Evolutionary conservation across 2,329 filamentous ascomycete species (phyloP), one percentile per base, ranked within the genome.

Genomic region (Penicillium sp.): DNA sequence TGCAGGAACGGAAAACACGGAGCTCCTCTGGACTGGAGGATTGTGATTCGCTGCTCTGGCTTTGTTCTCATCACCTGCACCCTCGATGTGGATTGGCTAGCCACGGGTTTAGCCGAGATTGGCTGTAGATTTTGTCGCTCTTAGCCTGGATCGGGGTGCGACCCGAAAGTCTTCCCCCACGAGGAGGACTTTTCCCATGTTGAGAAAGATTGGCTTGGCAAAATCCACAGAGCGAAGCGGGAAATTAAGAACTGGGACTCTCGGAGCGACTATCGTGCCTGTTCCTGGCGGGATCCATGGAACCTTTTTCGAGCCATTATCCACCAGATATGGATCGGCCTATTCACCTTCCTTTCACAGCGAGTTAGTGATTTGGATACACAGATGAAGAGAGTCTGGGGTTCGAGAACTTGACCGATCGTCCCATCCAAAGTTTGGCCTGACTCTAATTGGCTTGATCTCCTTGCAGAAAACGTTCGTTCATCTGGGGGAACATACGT

Each of bases 1-100:
- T 55, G 60, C 63, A 62, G 62, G 63, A 58, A 65, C 59, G 61
- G 55, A 58, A 33, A 51, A 50, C 51, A 55, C 55, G 59, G 61
- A 59, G 60, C 59, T 51, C 47, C 19, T 46, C 47, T 46, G 52
- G 48, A 47, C 49, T 59, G 49, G 56, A 9, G 13, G n/a, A 26
- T 49, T 48, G 3, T 54, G 52, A 61, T 61, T 57, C 42, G 51
- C 37, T 46, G 26, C 29, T 22, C 26, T 50, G 48, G 31, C 21
- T 14, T 37, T 21, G 33, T 48, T 47, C 52, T 58, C 52, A 39
- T 57, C 49, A 58, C 45, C 31, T n/a, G 24, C 16, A 39, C 37
- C 27, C 22, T n/a, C 27, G 37, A 46, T 46, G 49, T 46, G 52
- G 57, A 58, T 60, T 60, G 60, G 58, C 58, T 52, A 42, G 33